phyloP scores from a whole-genome alignment of 306 rosid species.

The Styphnolobium japonicum region DNA sequence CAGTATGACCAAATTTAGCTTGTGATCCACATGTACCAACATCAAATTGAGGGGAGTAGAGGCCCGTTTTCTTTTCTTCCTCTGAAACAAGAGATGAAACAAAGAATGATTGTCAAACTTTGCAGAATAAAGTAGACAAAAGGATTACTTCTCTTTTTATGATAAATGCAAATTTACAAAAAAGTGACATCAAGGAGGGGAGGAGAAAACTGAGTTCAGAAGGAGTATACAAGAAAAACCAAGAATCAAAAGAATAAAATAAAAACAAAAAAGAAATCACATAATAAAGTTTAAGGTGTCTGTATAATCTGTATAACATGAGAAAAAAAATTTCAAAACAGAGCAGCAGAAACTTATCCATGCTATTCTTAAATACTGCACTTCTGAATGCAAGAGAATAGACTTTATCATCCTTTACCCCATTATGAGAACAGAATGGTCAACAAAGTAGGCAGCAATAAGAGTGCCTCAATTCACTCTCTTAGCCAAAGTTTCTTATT shows the following conservation, averaged over 20 bases:
- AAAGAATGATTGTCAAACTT: constrained; percentile 7
- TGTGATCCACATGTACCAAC: constrained; percentile 39
- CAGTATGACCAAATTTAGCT: constrained; percentile 30
- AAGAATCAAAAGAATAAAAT: background rate
- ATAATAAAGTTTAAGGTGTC: background rate
- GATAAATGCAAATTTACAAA: constrained; percentile 5
- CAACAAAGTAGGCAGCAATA: background rate
- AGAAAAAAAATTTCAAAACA: background rate
- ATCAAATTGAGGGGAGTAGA: constrained; percentile 69
- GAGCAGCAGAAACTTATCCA: background rate
- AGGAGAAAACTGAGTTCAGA: background rate
- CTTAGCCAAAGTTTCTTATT: background rate
- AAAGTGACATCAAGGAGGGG: background rate
- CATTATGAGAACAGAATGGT: background rate
- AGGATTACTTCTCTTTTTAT: background rate
- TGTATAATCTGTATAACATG: background rate
- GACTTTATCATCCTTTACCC: background rate
- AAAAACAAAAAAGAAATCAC: background rate
- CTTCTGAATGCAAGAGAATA: no score
- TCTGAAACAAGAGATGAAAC: constrained; percentile 41
- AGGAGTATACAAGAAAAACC: background rate
- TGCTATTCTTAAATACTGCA: background rate
- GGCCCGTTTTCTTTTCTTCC: constrained; percentile 48
- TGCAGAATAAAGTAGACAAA: constrained; percentile 3
- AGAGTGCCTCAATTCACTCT: background rate